phyloP scores from a whole-genome alignment of 2,329 filamentous ascomycete species.

The Beauveria caledonica region DNA sequence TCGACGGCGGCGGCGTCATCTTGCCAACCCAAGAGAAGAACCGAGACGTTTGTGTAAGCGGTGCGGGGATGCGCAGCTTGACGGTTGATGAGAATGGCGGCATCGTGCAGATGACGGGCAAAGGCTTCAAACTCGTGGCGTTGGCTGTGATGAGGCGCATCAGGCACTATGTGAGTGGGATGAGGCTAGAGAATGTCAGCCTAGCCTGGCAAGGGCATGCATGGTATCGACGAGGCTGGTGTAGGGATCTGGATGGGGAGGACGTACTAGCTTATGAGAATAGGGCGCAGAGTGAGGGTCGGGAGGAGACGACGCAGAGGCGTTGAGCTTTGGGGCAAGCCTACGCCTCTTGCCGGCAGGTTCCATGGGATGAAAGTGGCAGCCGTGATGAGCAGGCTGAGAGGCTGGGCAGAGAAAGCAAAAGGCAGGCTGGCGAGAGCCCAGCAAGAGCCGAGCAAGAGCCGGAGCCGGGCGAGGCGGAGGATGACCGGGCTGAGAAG shows the following conservation, averaged over 20 bases:
- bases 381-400: not conserved
- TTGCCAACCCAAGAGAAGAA: slow-evolving; percentile 54
- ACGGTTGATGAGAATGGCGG: slow-evolving; percentile 57
- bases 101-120: slow-evolving; percentile 59
- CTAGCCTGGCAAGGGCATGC: slow-evolving; percentile 16
- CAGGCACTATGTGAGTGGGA: slow-evolving; percentile 7
- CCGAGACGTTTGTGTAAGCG: slow-evolving; percentile 48
- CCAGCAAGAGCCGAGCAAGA: not conserved
- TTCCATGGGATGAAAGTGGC: slow-evolving; percentile 25
- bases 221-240: slow-evolving; percentile 17
- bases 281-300: slow-evolving; percentile 15
- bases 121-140: slow-evolving; percentile 59
- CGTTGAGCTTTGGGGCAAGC: slow-evolving; percentile 34
- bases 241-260: not conserved
- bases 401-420: not conserved
- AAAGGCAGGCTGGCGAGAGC: not conserved
- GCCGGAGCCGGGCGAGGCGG: not conserved
- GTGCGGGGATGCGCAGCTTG: slow-evolving; percentile 46
- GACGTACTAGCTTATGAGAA: slow-evolving; percentile 15
- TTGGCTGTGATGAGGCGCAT: slow-evolving; percentile 26
- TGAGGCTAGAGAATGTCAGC: slow-evolving; percentile 8
- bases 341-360: slow-evolving; percentile 35
- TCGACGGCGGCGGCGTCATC: slow-evolving; percentile 46
- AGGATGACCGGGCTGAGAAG: not conserved
- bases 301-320: not conserved